Base-by-base conservation (phyloP, 2,329 filamentous ascomycete genomes). In the Lasiodiplodia hormozganensis region DNA sequence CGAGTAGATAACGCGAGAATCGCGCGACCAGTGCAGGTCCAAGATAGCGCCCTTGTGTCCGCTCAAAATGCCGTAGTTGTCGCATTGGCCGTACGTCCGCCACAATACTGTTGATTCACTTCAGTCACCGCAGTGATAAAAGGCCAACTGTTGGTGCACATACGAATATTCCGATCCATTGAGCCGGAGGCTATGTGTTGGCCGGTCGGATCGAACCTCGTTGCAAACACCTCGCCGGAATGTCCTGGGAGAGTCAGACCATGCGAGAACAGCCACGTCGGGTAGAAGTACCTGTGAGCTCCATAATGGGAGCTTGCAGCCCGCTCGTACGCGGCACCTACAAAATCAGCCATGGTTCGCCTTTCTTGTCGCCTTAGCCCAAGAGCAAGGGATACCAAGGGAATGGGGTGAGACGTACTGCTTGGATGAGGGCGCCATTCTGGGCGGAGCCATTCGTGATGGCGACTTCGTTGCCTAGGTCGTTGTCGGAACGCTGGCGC, bases 1-100 rank as follows among this genome's bases (percentile, higher is more conserved):
- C 8, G 95, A 96, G 77, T 95, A 98, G 64, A 99, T 81, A 52
- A 95, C 91, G 75, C 92, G 89, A 23, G 94, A 96, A 82, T 99
- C 96, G 77, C 96, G 91, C 34, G 96, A 97, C 96, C 96, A 99
- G 77, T 97, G 94, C 56, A 99, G 83, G 80, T 98, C 96, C 31
- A 98, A 85, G 60, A 99, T 85, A 1, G 96, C 96, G 72, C 93
- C 93, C 77, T 93, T 94, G 83, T 99, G 96, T 40, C 96, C 96
- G 10, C 85, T 93, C 65, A 99, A 85, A 34, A 92, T 83, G 70
- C 95, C 94, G 76, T 97, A 97, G 82, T 99, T 99, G 76, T 97
- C 92, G 82, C 95, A 97, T 74, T 93, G 88, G 75, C 94, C 95
- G 70, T 95, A 94, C 1, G 94, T 96, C 75, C 92, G 89, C 96